These are phyloP conservation scores for Didymella exigua DNA, from an alignment of 2,329 filamentous ascomycete genomes.

Conservation along the genomic window DNA sequence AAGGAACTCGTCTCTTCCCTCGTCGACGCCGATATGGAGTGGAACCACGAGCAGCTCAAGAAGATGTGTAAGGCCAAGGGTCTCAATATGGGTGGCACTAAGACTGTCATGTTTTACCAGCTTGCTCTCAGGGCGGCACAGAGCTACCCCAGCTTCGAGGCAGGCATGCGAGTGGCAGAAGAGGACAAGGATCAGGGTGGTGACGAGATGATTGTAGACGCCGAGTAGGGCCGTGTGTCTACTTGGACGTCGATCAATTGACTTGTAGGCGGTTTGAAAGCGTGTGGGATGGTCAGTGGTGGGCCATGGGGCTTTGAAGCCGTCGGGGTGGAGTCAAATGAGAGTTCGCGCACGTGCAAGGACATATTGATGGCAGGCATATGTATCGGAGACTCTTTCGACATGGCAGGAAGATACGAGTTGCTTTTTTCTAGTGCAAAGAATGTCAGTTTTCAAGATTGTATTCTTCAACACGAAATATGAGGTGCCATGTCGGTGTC, in stretches of 20 bases:
- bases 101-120: constrained; percentile 32
- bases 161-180: constrained; percentile 9
- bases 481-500: too few relatives aligned
- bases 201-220: constrained; percentile 11
- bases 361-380: neutral
- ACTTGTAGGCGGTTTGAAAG: neutral
- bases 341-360: neutral
- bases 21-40: constrained; percentile 30
- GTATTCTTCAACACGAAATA: too few relatives aligned
- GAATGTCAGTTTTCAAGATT: too few relatives aligned
- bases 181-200: constrained; percentile 2
- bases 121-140: constrained; percentile 33
- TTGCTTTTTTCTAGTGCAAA: neutral
- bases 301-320: neutral
- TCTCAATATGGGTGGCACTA: constrained; percentile 28
- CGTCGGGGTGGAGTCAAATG: neutral
- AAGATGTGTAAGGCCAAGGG: constrained; percentile 31
- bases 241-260: neutral
- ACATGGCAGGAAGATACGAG: neutral
- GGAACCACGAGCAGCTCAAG: constrained; percentile 26
- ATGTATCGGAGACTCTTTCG: neutral
- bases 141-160: constrained; percentile 24
- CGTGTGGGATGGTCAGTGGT: neutral
- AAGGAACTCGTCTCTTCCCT: constrained; percentile 30
- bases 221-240: constrained; percentile 7